phyloP scores from a whole-genome alignment of 805 yeast species.

The Kockiozyma suomiensis region DNA sequence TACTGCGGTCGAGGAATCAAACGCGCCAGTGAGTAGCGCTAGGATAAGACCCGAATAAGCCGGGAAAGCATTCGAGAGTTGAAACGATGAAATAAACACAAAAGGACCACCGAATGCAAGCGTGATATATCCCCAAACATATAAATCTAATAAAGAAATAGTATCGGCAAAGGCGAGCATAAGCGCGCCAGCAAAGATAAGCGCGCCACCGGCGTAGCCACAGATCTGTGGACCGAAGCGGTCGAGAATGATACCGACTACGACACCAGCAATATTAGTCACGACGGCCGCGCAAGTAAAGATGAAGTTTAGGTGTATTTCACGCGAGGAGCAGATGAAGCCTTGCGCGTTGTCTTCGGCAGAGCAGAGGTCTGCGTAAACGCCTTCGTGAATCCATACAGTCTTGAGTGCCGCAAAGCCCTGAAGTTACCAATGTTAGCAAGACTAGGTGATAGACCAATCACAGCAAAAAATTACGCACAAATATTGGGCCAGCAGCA shows the following conservation, averaged over 20 bases:
- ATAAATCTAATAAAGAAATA: constrained; percentile 57
- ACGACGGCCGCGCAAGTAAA: constrained; percentile 86
- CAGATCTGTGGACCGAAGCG: constrained; percentile 76
- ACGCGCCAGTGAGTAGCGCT: constrained; percentile 89
- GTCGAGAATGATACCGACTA: constrained; percentile 82
- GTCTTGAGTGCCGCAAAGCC: constrained; percentile 93
- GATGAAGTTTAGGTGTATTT: constrained; percentile 74
- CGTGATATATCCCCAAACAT: constrained; percentile 69
- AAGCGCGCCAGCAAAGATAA: constrained; percentile 60
- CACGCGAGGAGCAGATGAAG: constrained; percentile 69
- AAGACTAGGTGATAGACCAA: neutral
- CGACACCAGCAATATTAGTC: constrained; percentile 78
- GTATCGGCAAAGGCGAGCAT: constrained; percentile 48
- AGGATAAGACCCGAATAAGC: constrained; percentile 75
- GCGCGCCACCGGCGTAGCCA: constrained; percentile 69
- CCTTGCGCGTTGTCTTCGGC: constrained; percentile 37
- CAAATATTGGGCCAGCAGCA: constrained; percentile 93
- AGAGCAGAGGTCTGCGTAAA: constrained; percentile 66
- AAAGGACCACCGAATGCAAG: constrained; percentile 94
- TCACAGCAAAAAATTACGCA: constrained; percentile 5
- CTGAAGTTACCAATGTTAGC: constrained; percentile 2
- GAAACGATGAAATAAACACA: constrained; percentile 87
- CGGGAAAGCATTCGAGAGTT: constrained; percentile 85
- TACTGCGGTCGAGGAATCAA: constrained; percentile 89
- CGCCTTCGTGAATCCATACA: constrained; percentile 72